These are phyloP conservation scores for Silene latifolia DNA, from an alignment of 148 eudicot genomes.

Conservation along the genomic window DNA sequence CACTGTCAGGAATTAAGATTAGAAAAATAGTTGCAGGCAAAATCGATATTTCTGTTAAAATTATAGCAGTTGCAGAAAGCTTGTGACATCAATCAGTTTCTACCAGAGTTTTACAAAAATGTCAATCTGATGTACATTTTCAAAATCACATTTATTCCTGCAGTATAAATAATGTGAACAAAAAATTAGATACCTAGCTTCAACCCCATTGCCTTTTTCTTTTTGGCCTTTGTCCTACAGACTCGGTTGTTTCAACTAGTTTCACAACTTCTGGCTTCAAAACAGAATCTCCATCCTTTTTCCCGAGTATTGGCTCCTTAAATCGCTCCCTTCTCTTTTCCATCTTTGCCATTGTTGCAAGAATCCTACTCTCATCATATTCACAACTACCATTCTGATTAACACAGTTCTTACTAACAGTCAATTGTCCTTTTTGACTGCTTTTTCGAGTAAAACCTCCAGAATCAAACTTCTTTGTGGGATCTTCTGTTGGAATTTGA, in stretches of 20 bases:
- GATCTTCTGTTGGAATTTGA: conserved; percentile 28
- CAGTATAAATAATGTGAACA: neutral
- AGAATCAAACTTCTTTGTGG: conserved; percentile 9
- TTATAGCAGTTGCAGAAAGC: neutral
- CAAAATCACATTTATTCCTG: neutral
- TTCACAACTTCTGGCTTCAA: conserved; percentile 12
- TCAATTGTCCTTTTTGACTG: neutral
- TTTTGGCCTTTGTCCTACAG: conserved; percentile 25
- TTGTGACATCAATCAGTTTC: neutral
- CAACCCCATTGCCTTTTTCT: conserved; percentile 32
- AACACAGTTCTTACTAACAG: neutral
- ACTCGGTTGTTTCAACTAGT: conserved; percentile 11
- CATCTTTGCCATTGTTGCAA: conserved; percentile 31
- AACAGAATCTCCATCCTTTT: conserved; percentile 16
- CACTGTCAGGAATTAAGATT: neutral
- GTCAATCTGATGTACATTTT: conserved; percentile 12
- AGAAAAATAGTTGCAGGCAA: neutral
- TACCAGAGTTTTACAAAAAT: conserved; percentile 1
- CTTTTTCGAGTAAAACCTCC: neutral
- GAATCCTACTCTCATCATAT: conserved; percentile 30
- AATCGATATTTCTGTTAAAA: neutral
- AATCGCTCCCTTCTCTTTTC: conserved; percentile 32
- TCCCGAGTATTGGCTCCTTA: conserved; percentile 19
- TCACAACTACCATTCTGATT: conserved; percentile 12
- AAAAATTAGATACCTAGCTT: conserved; percentile 19